phyloP scores from a whole-genome alignment of 2,329 filamentous ascomycete species.

The Helotiales sp. region DNA sequence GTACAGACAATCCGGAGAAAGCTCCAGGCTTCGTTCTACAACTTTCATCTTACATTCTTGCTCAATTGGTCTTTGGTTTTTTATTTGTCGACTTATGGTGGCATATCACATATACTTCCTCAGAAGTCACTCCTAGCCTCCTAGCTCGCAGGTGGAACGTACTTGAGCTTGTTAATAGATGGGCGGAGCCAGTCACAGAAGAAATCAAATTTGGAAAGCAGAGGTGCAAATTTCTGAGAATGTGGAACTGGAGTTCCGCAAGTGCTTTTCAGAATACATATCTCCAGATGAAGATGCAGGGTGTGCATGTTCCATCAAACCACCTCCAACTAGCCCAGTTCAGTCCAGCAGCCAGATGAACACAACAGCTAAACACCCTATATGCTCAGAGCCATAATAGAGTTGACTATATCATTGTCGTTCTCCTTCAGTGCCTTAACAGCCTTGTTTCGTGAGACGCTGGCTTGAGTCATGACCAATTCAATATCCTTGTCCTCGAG shows the following conservation, averaged over 20 bases:
- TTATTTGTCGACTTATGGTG: too few species aligned
- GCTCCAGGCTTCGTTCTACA: too few species aligned
- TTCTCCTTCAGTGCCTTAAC: conserved; percentile 99
- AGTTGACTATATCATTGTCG: conserved; percentile 99
- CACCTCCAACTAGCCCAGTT: conserved; percentile 1
- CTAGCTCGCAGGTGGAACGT: background rate
- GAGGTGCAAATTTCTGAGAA: background rate
- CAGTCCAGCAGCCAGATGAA: conserved; percentile 13
- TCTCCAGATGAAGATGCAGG: conserved; percentile 3
- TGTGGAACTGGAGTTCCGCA: background rate
- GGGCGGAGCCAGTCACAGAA: background rate
- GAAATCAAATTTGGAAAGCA: background rate
- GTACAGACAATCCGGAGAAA: too few species aligned
- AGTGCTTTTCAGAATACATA: conserved; percentile 19
- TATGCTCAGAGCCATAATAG: conserved; percentile 97
- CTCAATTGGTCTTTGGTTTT: background rate
- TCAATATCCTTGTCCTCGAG: conserved; percentile 99
- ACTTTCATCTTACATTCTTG: background rate
- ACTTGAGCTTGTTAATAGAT: background rate
- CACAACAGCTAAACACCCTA: conserved; percentile 47
- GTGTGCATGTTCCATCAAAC: conserved; percentile 5
- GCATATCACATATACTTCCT: background rate
- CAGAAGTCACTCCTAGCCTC: background rate
- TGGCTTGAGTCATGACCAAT: conserved; percentile 97
- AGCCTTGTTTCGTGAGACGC: conserved; percentile 96